phyloP scores from a whole-genome alignment of 768 basidiomycete species.

The Cystofilobasidium ferigula region DNA sequence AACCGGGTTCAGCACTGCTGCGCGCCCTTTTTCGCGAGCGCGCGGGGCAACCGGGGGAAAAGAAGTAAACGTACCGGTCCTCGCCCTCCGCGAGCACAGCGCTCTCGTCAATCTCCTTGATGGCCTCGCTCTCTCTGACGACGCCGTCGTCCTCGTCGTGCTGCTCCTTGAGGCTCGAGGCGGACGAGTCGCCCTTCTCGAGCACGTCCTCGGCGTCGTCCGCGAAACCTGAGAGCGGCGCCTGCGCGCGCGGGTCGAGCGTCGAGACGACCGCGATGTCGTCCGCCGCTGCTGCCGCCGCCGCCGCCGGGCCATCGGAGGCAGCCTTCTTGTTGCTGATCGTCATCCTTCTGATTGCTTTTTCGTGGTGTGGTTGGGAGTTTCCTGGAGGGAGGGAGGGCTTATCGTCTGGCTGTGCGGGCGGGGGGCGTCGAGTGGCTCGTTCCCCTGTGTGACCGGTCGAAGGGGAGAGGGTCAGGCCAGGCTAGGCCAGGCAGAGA shows the following conservation, averaged over 20 bases:
- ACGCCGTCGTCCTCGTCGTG: background rate
- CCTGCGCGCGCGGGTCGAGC: background rate
- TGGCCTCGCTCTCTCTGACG: background rate
- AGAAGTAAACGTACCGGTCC: slow-evolving; percentile 30
- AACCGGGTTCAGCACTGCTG: background rate
- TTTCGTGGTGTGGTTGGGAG: background rate
- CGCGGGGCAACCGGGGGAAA: background rate
- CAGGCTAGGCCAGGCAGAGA: background rate
- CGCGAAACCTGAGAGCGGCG: background rate
- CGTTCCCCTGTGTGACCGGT: background rate
- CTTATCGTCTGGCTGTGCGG: slow-evolving; percentile 5
- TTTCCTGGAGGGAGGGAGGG: background rate
- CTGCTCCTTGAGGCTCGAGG: background rate
- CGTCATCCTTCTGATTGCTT: no score
- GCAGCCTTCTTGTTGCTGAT: no score
- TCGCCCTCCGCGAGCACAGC: slow-evolving; percentile 34
- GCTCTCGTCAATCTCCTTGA: slow-evolving; percentile 29
- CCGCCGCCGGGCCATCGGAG: background rate
- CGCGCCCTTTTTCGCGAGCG: background rate
- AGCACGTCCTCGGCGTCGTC: background rate
- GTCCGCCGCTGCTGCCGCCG: background rate
- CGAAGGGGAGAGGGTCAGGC: background rate
- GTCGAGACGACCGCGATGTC: slow-evolving; percentile 1
- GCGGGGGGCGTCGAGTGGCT: slow-evolving; percentile 14
- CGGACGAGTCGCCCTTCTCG: background rate